phyloP scores from a whole-genome alignment of 1,139 yeast species.

The Geotrichum restrictum region DNA sequence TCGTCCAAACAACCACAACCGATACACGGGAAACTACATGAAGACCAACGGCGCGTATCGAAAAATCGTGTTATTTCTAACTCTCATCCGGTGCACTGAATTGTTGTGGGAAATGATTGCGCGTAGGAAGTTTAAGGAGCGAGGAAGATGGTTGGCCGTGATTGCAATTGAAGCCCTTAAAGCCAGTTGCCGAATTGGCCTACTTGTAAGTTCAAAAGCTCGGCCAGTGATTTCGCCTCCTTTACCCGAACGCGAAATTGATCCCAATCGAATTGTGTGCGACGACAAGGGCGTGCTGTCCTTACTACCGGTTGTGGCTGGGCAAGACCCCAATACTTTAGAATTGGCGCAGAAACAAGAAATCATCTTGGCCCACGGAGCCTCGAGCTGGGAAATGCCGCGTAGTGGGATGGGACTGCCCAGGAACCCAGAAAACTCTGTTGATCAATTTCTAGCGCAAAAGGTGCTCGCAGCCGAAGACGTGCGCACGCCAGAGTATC shows the following conservation, averaged over 20 bases:
- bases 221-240: slow-evolving; percentile 37
- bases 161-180: slow-evolving; percentile 36
- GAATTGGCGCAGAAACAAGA: slow-evolving; percentile 4
- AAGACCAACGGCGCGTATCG: slow-evolving; percentile 31
- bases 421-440: slow-evolving; percentile 23
- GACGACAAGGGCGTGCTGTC: slow-evolving; percentile 14
- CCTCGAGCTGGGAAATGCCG: slow-evolving; percentile 33
- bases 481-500: slow-evolving; percentile 35
- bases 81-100: slow-evolving; percentile 39
- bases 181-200: slow-evolving; percentile 36
- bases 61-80: slow-evolving; percentile 34
- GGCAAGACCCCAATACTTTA: slow-evolving; percentile 4
- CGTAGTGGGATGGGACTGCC: slow-evolving; percentile 36
- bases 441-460: slow-evolving; percentile 31
- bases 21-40: slow-evolving; percentile 35
- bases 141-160: slow-evolving; percentile 36
- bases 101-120: slow-evolving; percentile 39
- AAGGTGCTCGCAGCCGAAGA: slow-evolving; percentile 38
- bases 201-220: slow-evolving; percentile 33
- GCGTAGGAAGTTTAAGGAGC: slow-evolving; percentile 25
- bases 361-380: slow-evolving; percentile 5
- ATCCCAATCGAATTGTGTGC: slow-evolving; percentile 26
- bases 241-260: slow-evolving; percentile 40
- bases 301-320: slow-evolving; percentile 4
- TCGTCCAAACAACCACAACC: slow-evolving; percentile 35